Base-by-base conservation (phyloP, 1,284 basidiomycete species). In the Ceratobasidium sp. region DNA sequence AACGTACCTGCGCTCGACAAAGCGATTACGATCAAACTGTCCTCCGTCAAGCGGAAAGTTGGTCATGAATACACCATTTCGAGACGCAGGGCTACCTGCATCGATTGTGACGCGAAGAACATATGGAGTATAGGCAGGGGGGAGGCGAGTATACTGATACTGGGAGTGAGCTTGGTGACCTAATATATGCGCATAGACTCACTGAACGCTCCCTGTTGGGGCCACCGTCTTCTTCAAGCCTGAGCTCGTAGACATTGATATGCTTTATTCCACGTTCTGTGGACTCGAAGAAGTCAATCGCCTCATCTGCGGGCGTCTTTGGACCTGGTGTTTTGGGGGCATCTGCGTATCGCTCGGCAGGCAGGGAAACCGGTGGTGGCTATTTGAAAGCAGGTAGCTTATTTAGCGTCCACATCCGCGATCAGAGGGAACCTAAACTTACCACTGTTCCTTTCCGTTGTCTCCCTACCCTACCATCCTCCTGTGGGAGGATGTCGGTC, bases 11-110 rank as follows among this genome's bases (percentile, higher is more conserved):
- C 92, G 85, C 80, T 94, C 86, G 9, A 87, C 84, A 80, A 93
- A 95, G 51, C 82, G 85, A 75, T 90, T 87, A 28, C 96, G 87
- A 72, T 88, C 85, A 78, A 98, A 99, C 16, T 81, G 82, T 33
- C 92, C 92, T 18, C 95, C 95, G 76, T 98, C 91, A 6, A 97
- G 85, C 3, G 95, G 96, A 77, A 97, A 97, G 81, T 97, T 96
- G 73, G 93, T 95, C 83, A 90, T 94, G 80, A 98, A 92, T 2
- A 94, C 86, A 63, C 94, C 96, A 75, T 95, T 93, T 76, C 88
- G 89, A 2, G 93, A 88, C 7, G 93, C 92, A 0, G 92, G 88
- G 0, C 94, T 94, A 11, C 95, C 95, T 0, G 95, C 92, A 73
- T 93, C 92, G 69, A 98, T 85, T 11, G 91, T 90, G 58, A 98